Conservation (phyloP, 2,329 filamentous ascomycete genomes). For the Xylariaceae sp. region DNA sequence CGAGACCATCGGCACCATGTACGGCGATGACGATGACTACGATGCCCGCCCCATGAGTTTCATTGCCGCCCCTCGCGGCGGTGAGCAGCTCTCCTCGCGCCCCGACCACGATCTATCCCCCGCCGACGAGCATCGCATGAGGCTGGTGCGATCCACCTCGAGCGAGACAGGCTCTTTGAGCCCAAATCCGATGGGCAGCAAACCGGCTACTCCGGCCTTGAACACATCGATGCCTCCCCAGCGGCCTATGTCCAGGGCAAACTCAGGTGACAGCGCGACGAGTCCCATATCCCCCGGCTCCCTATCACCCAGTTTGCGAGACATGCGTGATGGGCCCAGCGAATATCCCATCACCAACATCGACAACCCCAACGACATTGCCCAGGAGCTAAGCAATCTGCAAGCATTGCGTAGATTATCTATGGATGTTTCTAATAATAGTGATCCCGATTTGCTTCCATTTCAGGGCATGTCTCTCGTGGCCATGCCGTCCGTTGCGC, state of each 20-base stretch:
- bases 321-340: slow-evolving; percentile 61
- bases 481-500: slow-evolving; percentile 70
- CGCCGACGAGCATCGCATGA: slow-evolving; percentile 39
- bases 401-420: slow-evolving; percentile 90
- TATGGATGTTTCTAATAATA: slow-evolving; percentile 80
- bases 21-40: slow-evolving; percentile 70
- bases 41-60: slow-evolving; percentile 70
- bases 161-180: slow-evolving; percentile 32
- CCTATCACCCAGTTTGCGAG: slow-evolving; percentile 53
- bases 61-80: slow-evolving; percentile 57
- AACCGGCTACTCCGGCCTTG: slow-evolving; percentile 39
- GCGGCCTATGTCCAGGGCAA: slow-evolving; percentile 31
- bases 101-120: slow-evolving; percentile 31
- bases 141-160: slow-evolving; percentile 45
- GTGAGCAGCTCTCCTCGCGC: slow-evolving; percentile 46
- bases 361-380: slow-evolving; percentile 82
- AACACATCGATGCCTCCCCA: slow-evolving; percentile 36
- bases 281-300: slow-evolving; percentile 32
- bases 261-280: slow-evolving; percentile 37
- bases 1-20: slow-evolving; percentile 87
- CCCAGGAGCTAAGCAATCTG: slow-evolving; percentile 87
- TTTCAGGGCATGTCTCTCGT: slow-evolving; percentile 64
- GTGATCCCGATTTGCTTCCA: slow-evolving; percentile 72
- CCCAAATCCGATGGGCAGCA: slow-evolving; percentile 40
- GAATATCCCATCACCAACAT: slow-evolving; percentile 87